Evolutionary conservation across 1,284 basidiomycete genomes (phyloP).

Genomic region (Ustilago xerochloae): DNA sequence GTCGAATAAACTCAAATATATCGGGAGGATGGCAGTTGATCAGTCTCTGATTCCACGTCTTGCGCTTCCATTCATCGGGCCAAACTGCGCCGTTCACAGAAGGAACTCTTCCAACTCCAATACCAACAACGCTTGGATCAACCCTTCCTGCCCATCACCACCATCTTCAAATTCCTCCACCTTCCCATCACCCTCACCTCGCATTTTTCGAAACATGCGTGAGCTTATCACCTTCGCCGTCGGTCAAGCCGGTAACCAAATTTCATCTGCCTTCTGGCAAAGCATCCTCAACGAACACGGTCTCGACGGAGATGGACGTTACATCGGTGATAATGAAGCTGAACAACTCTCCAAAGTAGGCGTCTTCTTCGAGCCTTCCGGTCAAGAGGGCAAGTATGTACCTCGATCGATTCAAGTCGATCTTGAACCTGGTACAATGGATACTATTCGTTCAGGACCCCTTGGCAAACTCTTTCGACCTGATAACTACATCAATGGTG

Average conservation of each 20-base stretch:
- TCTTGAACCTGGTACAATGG: conserved; percentile 88
- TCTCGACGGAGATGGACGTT: conserved; percentile 63
- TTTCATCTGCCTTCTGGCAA: conserved; percentile 67
- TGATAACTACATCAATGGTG: conserved; percentile 77
- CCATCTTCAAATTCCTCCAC: too few species aligned
- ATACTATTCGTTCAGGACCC: conserved; percentile 75
- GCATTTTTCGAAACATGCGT: conserved; percentile 21
- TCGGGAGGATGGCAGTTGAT: neutral
- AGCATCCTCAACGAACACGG: conserved; percentile 67
- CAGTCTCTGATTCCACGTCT: neutral
- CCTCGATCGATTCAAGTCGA: conserved; percentile 84
- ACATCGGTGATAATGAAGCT: conserved; percentile 60
- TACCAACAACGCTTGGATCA: conserved; percentile 28
- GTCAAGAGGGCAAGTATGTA: conserved; percentile 64
- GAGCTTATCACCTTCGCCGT: conserved; percentile 58
- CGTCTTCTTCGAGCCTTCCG: conserved; percentile 67
- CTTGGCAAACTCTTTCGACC: conserved; percentile 84
- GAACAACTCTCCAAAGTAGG: conserved; percentile 59
- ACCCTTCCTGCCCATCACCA: too few species aligned
- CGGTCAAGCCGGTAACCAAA: conserved; percentile 77
- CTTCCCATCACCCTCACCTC: neutral
- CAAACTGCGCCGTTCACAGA: neutral
- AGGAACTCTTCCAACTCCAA: neutral
- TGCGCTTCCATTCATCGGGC: neutral
- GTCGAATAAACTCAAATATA: too few species aligned